Percentiles rank a stretch among this genome's conserved stretches.
Evolutionary conservation across 768 basidiomycete genomes (phyloP).

Genomic region (Neoboletus magnificus): DNA sequence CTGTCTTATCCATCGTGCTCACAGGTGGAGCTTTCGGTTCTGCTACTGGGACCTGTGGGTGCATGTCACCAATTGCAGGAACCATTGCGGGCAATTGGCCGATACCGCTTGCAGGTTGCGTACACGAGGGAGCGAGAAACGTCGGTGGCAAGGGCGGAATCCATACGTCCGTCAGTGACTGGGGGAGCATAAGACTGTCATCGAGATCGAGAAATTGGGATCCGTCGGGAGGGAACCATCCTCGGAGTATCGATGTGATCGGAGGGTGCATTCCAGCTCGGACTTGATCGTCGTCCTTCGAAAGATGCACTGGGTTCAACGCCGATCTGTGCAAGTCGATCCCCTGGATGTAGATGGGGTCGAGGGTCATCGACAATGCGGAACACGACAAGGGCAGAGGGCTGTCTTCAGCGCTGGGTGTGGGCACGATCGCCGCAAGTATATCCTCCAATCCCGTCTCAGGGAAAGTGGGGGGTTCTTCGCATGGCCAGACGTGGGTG

Average conservation of each 20-base stretch:
- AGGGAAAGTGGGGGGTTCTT: conserved; percentile 4
- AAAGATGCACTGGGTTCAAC: background rate
- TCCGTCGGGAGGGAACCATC: conserved; percentile 28
- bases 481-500: conserved; percentile 18
- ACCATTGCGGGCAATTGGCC: background rate
- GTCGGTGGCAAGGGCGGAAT: conserved; percentile 7
- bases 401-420: conserved; percentile 2
- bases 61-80: background rate
- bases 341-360: background rate
- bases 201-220: conserved; percentile 25
- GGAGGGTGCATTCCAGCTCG: background rate
- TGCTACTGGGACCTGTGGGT: background rate
- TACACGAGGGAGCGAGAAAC: background rate
- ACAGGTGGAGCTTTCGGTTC: background rate
- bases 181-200: conserved; percentile 10
- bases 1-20: background rate
- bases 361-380: background rate
- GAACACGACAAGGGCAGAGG: background rate
- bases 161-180: background rate
- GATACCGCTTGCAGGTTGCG: background rate
- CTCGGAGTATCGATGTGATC: conserved; percentile 11
- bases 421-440: conserved; percentile 8
- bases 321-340: background rate
- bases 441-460: conserved; percentile 21
- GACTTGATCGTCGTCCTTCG: background rate